Evolutionary conservation across 345 rosid species (phyloP), one percentile per base, ranked within the genome.

Genomic region (Euphorbia tirucalli): DNA sequence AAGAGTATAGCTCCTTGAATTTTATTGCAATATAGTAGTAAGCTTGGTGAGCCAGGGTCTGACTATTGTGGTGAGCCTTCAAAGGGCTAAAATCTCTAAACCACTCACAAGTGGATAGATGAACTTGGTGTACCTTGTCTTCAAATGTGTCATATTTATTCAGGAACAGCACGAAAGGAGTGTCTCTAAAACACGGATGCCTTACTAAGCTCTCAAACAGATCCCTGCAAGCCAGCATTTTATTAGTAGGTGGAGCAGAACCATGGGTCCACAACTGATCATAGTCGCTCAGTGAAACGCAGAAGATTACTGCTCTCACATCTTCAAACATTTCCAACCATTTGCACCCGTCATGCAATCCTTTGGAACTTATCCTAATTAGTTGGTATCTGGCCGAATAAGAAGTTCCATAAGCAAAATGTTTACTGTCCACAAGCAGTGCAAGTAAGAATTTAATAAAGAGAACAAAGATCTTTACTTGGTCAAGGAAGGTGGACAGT

Each of bases 251-350:
- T 18, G 72, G 46, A 43, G 81, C 77, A 0, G 71, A 54, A 60
- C 84, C 81, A 24, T 46, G 54, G 39, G 73, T 39, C 68, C 66
- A 80, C 50, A 62, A 75, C 75, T 83, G 83, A 44, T 86, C 92
- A 56, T 88, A 88, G 70, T 88, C 92, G 4, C 87, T 84, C 70
- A 88, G 65, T n/a, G 92, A 81, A 48, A 86, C 80, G 24, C 88
- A 86, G 83, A 88, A 86, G 55, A 83, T 79, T 68, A 88, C 83
- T 19, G 81, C 87, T 56, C 88, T 77, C 48, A 80, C 83, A 11
- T 88, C 90, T 81, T 86, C 90, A 65, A 88, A 88, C 92, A 88
- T 88, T 71, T 83, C 88, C 74, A 88, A 75, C 92, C 88, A 86
- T 74, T 88, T 88, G 74, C 85, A 84, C 8, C 88, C 85, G 19